Evolutionary conservation across 2,329 filamentous ascomycete species (phyloP).

Genomic region (Ophiostoma perfectum): DNA sequence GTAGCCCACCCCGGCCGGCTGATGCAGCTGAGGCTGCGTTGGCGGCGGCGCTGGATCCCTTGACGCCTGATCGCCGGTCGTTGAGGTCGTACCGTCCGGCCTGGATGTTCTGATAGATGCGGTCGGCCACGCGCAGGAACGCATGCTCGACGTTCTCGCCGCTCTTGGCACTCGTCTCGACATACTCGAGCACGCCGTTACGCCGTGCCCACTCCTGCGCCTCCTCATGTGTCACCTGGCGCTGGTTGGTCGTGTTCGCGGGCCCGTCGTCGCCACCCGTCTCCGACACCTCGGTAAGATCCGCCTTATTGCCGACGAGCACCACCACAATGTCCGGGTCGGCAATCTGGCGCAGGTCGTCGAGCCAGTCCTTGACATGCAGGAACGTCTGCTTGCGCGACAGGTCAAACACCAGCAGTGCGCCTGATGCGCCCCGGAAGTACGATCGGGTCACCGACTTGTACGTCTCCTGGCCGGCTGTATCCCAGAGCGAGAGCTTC

Average conservation of each 20-base stretch:
- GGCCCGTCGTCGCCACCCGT: constrained; percentile 24
- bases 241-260: constrained; percentile 48
- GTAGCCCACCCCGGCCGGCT: constrained; percentile 33
- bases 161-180: constrained; percentile 94
- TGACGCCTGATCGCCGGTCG: constrained; percentile 86
- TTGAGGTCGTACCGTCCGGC: constrained; percentile 92
- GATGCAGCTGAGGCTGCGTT: constrained; percentile 14
- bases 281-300: constrained; percentile 54
- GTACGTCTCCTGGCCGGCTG: constrained; percentile 94
- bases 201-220: constrained; percentile 81
- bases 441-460: constrained; percentile 93
- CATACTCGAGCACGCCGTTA: constrained; percentile 87
- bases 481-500: constrained; percentile 94
- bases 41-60: constrained; percentile 50
- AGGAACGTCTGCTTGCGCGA: constrained; percentile 77
- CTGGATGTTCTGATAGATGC: constrained; percentile 96
- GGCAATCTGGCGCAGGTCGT: constrained; percentile 88
- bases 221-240: constrained; percentile 76
- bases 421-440: constrained; percentile 70
- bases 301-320: constrained; percentile 90
- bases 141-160: constrained; percentile 91
- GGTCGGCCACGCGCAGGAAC: constrained; percentile 87
- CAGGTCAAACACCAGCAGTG: constrained; percentile 90
- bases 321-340: constrained; percentile 94
- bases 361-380: constrained; percentile 87